Conservation (phyloP, 129 eudicot genomes). For the Artemisia tridentata region DNA sequence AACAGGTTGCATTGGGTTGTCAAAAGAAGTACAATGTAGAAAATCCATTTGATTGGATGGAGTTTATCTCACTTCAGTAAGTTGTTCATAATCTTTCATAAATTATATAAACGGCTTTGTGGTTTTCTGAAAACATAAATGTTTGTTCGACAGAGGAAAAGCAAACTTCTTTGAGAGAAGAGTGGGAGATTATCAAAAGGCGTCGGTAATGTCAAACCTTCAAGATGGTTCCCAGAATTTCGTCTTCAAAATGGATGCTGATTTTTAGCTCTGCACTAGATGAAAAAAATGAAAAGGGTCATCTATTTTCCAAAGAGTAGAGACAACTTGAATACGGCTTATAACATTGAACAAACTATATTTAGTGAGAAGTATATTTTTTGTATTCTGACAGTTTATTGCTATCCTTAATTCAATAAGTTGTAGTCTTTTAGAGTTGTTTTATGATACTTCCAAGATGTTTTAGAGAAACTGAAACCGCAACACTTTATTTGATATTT, state of each 20-base stretch:
- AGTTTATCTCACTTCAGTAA: conserved; percentile 78
- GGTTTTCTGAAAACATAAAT: neutral
- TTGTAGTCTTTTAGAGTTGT: no score
- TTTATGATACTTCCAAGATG: no score
- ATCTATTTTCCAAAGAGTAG: no score
- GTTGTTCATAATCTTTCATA: conserved; percentile 28
- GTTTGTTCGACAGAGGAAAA: conserved; percentile 60
- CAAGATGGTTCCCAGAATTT: conserved; percentile 45
- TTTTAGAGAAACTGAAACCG: no score
- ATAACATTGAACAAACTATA: neutral
- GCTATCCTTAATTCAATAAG: no score
- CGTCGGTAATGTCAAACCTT: conserved; percentile 78
- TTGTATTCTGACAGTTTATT: no score
- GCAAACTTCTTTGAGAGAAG: conserved; percentile 85
- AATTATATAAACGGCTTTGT: no score
- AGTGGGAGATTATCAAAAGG: conserved; percentile 89
- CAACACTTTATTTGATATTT: no score
- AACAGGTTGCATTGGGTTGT: conserved; percentile 69
- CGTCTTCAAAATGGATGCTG: conserved; percentile 72
- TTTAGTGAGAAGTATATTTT: no score
- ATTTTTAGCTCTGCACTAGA: conserved; percentile 40
- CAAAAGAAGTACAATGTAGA: conserved; percentile 58
- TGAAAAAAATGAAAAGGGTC: neutral
- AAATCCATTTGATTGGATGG: conserved; percentile 96
- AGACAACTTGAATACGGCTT: neutral